Evolutionary conservation across 148 eudicot species (phyloP).

Genomic region (Silene latifolia): DNA sequence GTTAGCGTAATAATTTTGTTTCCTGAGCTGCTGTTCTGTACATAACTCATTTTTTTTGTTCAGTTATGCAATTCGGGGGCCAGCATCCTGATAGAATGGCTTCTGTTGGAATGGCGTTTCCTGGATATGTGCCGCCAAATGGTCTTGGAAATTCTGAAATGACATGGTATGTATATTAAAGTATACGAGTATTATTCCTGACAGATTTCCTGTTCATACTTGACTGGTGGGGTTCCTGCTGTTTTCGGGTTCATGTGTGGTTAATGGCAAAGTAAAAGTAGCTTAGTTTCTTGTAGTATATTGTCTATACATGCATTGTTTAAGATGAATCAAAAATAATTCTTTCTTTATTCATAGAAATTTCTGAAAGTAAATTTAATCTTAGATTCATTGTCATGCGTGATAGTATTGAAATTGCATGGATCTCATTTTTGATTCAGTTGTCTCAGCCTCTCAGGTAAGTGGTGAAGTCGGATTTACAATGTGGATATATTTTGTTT

Average conservation of each 20-base stretch:
- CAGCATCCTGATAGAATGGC: slow-evolving; percentile 90
- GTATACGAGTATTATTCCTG: neutral
- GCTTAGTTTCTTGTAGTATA: neutral
- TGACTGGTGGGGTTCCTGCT: neutral
- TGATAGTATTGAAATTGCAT: neutral
- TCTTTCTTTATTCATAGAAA: neutral
- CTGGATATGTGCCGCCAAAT: slow-evolving; percentile 92
- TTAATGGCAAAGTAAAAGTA: neutral
- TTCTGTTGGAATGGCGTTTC: slow-evolving; percentile 97
- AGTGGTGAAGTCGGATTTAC: neutral
- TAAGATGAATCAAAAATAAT: neutral
- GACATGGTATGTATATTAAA: slow-evolving; percentile 66
- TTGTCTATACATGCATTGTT: neutral
- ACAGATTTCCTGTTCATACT: neutral
- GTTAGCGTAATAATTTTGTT: neutral
- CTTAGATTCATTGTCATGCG: neutral
- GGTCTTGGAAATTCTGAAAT: slow-evolving; percentile 85
- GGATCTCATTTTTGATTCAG: neutral
- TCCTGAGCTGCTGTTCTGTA: neutral
- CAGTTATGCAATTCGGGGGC: slow-evolving; percentile 90
- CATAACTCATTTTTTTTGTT: slow-evolving; percentile 19
- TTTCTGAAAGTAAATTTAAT: neutral
- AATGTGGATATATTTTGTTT: slow-evolving; percentile 1
- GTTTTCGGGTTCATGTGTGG: neutral
- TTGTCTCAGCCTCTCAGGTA: neutral